These are phyloP conservation scores for Escovopsis weberi DNA, from an alignment of 2,329 filamentous ascomycete genomes.

Conservation along the genomic window DNA sequence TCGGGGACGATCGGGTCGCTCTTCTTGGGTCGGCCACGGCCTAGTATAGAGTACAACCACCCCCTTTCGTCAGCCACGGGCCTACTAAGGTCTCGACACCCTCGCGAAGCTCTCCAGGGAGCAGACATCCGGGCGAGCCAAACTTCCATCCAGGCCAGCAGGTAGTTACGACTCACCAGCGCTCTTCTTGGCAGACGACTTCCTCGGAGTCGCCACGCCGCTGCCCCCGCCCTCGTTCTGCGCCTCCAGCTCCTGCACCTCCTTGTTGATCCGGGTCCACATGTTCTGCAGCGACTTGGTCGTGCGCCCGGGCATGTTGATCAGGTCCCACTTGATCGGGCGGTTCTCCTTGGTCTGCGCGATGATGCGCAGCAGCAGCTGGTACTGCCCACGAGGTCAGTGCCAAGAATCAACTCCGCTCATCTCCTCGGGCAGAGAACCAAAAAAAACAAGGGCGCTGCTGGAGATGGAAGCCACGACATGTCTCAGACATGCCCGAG, in stretches of 20 bases:
- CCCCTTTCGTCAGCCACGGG: too few species aligned
- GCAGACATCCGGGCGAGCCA: too few species aligned
- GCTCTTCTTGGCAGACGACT: slow-evolving; percentile 7
- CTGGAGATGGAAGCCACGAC: neutral
- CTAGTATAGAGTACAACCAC: neutral
- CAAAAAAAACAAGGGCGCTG: too few species aligned
- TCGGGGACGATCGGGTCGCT: neutral
- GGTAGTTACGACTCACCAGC: slow-evolving; percentile 9
- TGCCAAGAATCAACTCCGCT: neutral
- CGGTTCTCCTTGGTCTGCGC: slow-evolving; percentile 17
- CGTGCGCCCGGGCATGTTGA: slow-evolving; percentile 24
- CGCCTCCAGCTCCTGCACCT: slow-evolving; percentile 10
- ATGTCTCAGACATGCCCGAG: too few species aligned
- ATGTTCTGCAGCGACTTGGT: slow-evolving; percentile 22
- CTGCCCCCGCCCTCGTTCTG: neutral
- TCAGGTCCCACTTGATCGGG: slow-evolving; percentile 20
- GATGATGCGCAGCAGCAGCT: slow-evolving; percentile 23
- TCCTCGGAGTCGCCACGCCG: neutral
- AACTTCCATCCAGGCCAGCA: neutral
- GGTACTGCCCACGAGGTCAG: slow-evolving; percentile 11
- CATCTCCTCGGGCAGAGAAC: too few species aligned
- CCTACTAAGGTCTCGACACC: too few species aligned
- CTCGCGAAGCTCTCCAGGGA: too few species aligned
- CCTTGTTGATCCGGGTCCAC: slow-evolving; percentile 23
- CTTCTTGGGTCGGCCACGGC: slow-evolving; percentile 8